Evolutionary conservation across 208 protist genomes (phyloP), one percentile per base, ranked within the genome.

Genomic region (Crithidia bombi): DNA sequence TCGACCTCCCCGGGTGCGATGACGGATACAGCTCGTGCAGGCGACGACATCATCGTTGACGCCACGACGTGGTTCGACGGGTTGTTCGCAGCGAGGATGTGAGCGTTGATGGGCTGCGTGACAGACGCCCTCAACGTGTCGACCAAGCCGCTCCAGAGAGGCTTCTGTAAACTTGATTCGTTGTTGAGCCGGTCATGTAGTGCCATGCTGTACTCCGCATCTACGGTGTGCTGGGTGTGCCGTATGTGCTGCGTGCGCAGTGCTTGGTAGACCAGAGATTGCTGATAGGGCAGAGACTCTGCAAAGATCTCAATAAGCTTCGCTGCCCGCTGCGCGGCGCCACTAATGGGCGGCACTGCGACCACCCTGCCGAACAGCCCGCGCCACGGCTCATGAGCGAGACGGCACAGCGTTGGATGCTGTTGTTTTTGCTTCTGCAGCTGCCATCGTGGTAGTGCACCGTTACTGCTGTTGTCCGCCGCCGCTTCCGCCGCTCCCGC

Each of bases 381-480:
- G 5, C 71, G 71, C 71, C 71, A 71, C 11, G 71, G 71, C 21
- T 77, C 71, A 32, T 66, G 56, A 6, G 49, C 52, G 11, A 77
- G 32, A n/a, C 59, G 25, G 52, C 39, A 70, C 33, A 76, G 35
- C 58, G 54, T n/a, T 12, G 52, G 32, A 9, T 7, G 26, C 11
- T 23, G 52, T 9, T 0, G 5, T 14, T 5, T 6, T 6, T n/a
- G 52, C 17, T 19, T 7, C 9, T 15, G n/a, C n/a, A n/a, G n/a
- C n/a, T n/a, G n/a, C n/a, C n/a, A n/a, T n/a, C n/a, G n/a, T n/a
- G n/a, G n/a, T n/a, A n/a, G n/a, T n/a, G n/a, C n/a, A n/a, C n/a
- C n/a, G n/a, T n/a, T n/a, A 41, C 38, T 41, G 38, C 19, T 36
- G 14, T 55, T 33, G 12, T 36, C 28, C 23, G 23, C 23, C 43